phyloP scores from a whole-genome alignment of 108 stramenopile species.

The Skeletonema grethae region DNA sequence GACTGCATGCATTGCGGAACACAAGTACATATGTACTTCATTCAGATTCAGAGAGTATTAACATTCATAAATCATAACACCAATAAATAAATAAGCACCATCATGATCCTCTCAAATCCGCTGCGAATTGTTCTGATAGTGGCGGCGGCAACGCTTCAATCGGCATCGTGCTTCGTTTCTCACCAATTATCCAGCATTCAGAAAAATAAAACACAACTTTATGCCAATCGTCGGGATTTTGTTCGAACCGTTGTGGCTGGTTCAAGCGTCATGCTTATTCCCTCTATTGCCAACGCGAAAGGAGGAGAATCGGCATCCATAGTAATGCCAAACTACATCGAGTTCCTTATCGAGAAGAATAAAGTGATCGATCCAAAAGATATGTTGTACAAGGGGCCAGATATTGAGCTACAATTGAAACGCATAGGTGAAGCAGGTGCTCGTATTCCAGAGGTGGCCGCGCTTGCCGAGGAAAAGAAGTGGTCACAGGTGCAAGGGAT shows the following conservation, averaged over 20 bases:
- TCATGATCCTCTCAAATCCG: neutral
- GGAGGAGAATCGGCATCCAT: conserved; percentile 60
- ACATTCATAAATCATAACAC: too few relatives aligned
- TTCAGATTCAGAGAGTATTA: too few relatives aligned
- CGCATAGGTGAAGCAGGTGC: conserved; percentile 52
- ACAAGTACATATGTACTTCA: too few relatives aligned
- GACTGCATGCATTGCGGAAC: too few relatives aligned
- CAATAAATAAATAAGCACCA: too few relatives aligned
- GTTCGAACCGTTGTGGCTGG: conserved; percentile 22
- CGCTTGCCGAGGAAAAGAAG: conserved; percentile 59
- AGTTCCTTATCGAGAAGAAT: conserved; percentile 72
- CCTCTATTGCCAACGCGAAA: conserved; percentile 46
- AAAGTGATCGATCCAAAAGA: conserved; percentile 29
- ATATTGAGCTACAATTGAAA: conserved; percentile 47
- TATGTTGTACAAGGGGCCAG: conserved; percentile 63
- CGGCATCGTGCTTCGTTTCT: conserved; percentile 25
- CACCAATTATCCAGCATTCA: neutral
- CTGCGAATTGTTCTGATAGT: neutral
- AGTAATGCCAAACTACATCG: conserved; percentile 72
- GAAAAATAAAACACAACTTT: neutral
- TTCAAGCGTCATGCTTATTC: neutral
- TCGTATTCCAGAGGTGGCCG: conserved; percentile 55
- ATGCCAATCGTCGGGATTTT: conserved; percentile 31
- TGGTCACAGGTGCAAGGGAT: conserved; percentile 70
- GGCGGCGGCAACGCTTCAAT: neutral